A percentile compares a stretch with the other conserved stretches of the same genome.
Evolutionary conservation across 768 basidiomycete species (phyloP).

Genomic region (Suillus ampliporus): DNA sequence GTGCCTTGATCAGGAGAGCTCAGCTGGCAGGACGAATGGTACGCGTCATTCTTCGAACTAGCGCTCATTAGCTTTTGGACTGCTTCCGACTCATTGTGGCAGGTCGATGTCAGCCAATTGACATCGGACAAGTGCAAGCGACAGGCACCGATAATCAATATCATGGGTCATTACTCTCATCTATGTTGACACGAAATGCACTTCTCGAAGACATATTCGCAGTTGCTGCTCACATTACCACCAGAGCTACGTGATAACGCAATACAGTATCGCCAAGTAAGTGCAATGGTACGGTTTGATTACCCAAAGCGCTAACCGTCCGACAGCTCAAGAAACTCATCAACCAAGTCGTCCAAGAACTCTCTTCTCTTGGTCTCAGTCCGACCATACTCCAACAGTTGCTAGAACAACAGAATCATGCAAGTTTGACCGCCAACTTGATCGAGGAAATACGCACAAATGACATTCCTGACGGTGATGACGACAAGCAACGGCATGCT

Average conservation of each 20-base stretch:
- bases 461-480: neutral
- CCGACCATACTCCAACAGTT: slow-evolving; percentile 54
- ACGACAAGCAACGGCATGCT: slow-evolving; percentile 13
- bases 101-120: neutral
- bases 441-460: slow-evolving; percentile 14
- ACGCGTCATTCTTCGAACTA: no score
- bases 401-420: slow-evolving; percentile 29
- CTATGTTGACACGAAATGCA: slow-evolving; percentile 53
- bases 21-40: no score
- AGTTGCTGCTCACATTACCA: slow-evolving; percentile 69
- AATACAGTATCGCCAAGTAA: slow-evolving; percentile 83
- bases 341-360: slow-evolving; percentile 79
- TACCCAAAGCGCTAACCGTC: neutral
- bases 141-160: neutral
- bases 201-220: slow-evolving; percentile 72
- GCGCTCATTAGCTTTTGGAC: no score
- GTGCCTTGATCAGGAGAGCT: no score
- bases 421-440: slow-evolving; percentile 11
- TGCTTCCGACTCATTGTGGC: no score
- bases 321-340: slow-evolving; percentile 88
- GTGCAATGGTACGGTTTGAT: neutral
- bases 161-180: neutral
- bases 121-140: no score
- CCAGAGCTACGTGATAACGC: slow-evolving; percentile 78
- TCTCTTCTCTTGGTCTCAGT: slow-evolving; percentile 68